Evolutionary conservation across 805 yeast species (phyloP), one percentile per base, ranked within the genome.

Genomic region (Alloascoidea africana): DNA sequence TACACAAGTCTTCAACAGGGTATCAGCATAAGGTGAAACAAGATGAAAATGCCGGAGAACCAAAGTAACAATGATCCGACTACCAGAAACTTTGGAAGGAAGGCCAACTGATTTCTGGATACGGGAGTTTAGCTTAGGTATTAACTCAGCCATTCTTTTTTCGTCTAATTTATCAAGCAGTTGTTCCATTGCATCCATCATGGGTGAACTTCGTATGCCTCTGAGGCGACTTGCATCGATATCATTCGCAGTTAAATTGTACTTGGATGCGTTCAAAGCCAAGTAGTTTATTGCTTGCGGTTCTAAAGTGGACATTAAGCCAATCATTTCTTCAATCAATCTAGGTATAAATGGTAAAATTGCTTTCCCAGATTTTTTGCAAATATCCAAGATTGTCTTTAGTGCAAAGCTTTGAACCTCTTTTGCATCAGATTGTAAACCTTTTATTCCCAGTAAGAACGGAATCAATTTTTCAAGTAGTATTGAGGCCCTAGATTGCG

Each of bases 211-310:
- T 0, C 89, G 76, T 19, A 91, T 67, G 34, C 80, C 70, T 40
- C 74, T 78, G 38, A 77, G 58, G 48, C 97, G 66, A 37, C 75
- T 74, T 0, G 83, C 73, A 54, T 91, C 96, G 42, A 89, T 73
- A 32, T 74, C 82, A 40, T 71, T 69, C 4, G 74, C 61, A 37
- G 73, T 75, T 41, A 86, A 52, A 33, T 86, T 85, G 52, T 80
- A 86, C 53, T 86, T 89, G 41, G 75, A 87, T 1, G 96, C 95
- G 56, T 91, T 87, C 42, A 89, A 61, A 0, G 91, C 74, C 41
- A 89, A 57, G 48, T 86, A 89, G 50, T 91, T 89, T 43, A 84
- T 68, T 2, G 81, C 73, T 51, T 87, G 95, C 0, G 97, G 97
- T 50, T 91, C 98, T 33, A 89, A 63, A 0, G 91, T 77, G 0